These are phyloP conservation scores for Xylariales sp. DNA, from an alignment of 2,329 filamentous ascomycete genomes.

Conservation along the genomic window DNA sequence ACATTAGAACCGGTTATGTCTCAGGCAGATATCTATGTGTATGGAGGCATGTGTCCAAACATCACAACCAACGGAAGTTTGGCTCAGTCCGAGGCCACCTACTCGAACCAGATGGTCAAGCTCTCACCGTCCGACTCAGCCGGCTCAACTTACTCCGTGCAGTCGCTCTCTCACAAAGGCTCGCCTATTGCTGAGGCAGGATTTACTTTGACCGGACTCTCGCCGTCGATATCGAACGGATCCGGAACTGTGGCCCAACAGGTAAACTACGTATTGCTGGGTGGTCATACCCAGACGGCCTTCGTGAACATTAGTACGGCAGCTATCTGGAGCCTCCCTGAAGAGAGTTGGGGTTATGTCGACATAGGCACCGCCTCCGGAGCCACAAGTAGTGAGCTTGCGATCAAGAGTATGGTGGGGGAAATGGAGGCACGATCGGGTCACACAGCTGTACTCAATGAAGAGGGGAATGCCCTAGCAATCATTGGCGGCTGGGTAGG, in stretches of 20 bases:
- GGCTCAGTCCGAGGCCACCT: constrained; percentile 68
- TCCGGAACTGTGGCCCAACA: constrained; percentile 65
- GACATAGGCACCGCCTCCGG: constrained; percentile 44
- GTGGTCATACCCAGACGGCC: constrained; percentile 75
- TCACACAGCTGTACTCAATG: constrained; percentile 76
- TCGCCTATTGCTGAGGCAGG: constrained; percentile 78
- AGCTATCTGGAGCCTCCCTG: constrained; percentile 80
- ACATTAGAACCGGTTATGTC: constrained; percentile 49
- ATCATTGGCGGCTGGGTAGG: constrained; percentile 92
- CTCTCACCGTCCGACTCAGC: constrained; percentile 44
- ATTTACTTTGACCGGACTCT: constrained; percentile 73
- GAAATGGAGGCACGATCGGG: constrained; percentile 78
- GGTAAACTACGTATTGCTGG: constrained; percentile 74
- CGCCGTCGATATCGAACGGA: constrained; percentile 64
- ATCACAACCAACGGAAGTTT: constrained; percentile 34
- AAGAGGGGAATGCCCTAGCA: constrained; percentile 73
- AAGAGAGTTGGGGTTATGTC: constrained; percentile 82
- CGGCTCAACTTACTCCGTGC: constrained; percentile 29
- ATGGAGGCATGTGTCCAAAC: constrained; percentile 87
- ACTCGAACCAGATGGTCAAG: constrained; percentile 74
- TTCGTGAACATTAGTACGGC: constrained; percentile 95
- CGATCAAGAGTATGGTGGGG: constrained; percentile 36
- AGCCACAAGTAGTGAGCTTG: constrained; percentile 45
- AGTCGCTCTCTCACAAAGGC: constrained; percentile 44
- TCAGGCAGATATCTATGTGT: constrained; percentile 62